Conservation (phyloP, 768 basidiomycete species). For the Leccinum boreale region DNA sequence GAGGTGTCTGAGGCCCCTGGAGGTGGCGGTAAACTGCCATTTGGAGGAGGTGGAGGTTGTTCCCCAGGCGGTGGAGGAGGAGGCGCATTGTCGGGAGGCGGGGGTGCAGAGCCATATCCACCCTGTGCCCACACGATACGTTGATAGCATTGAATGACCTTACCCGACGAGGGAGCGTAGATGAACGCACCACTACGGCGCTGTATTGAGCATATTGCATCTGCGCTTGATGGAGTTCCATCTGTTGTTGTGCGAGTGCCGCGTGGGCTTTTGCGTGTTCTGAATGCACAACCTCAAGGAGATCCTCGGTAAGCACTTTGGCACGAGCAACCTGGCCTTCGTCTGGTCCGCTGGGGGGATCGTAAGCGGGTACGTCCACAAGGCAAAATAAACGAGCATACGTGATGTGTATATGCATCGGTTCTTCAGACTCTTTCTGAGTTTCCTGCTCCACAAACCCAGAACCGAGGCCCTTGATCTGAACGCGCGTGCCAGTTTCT, state of each 20-base stretch:
- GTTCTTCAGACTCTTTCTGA: conserved; percentile 82
- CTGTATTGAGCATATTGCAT: conserved; percentile 75
- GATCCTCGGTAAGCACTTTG: conserved; percentile 83
- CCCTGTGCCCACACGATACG: conserved; percentile 27
- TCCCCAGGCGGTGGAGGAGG: conserved; percentile 51
- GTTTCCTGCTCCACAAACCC: conserved; percentile 94
- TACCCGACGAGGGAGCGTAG: background rate
- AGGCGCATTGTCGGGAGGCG: conserved; percentile 31
- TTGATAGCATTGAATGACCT: background rate
- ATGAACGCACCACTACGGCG: conserved; percentile 48
- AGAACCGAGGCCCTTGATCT: conserved; percentile 93
- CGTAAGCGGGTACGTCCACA: conserved; percentile 10
- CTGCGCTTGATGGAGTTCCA: conserved; percentile 84
- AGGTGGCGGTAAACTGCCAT: conserved; percentile 38
- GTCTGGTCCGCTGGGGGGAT: conserved; percentile 62
- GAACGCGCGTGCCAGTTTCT: conserved; percentile 93
- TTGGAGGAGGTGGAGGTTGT: conserved; percentile 53
- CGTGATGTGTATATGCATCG: conserved; percentile 92
- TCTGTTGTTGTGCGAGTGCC: conserved; percentile 69
- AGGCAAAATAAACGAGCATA: conserved; percentile 35
- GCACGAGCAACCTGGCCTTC: conserved; percentile 84
- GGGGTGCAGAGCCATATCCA: conserved; percentile 35
- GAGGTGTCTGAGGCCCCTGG: conserved; percentile 41
- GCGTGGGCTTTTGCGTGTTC: conserved; percentile 82
- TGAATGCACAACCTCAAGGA: conserved; percentile 81